Evolutionary conservation across 306 rosid genomes (phyloP).

Genomic region (Geum urbanum): DNA sequence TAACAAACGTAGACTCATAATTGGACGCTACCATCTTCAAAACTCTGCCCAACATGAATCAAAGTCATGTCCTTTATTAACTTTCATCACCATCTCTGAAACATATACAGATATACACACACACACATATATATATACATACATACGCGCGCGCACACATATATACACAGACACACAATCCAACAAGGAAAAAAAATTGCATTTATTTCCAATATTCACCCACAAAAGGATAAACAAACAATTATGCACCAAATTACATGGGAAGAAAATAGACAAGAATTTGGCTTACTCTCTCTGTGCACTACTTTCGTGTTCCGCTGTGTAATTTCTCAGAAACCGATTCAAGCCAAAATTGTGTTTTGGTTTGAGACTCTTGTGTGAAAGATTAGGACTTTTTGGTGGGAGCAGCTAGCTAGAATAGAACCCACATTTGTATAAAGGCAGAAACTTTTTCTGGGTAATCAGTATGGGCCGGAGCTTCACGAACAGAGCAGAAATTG

Average conservation of each 20-base stretch:
- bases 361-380: neutral
- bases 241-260: neutral
- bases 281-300: too few relatives aligned
- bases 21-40: neutral
- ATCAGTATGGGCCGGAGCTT: neutral
- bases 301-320: neutral
- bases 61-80: too few relatives aligned
- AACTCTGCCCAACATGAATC: neutral
- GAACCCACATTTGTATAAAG: conserved; percentile 8
- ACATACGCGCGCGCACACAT: too few relatives aligned
- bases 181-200: neutral
- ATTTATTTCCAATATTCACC: neutral
- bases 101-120: too few relatives aligned
- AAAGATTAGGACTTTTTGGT: neutral
- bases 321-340: conserved; percentile 7
- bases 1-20: neutral
- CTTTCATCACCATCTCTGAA: neutral
- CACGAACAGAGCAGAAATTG: neutral
- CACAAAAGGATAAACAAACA: neutral
- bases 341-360: neutral
- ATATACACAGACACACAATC: too few relatives aligned
- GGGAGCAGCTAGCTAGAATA: neutral
- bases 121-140: too few relatives aligned
- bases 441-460: conserved; percentile 2
- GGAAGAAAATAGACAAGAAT: neutral